Evolutionary conservation across 1,284 basidiomycete genomes (phyloP).

Genomic region (Ceratobasidium sp.): DNA sequence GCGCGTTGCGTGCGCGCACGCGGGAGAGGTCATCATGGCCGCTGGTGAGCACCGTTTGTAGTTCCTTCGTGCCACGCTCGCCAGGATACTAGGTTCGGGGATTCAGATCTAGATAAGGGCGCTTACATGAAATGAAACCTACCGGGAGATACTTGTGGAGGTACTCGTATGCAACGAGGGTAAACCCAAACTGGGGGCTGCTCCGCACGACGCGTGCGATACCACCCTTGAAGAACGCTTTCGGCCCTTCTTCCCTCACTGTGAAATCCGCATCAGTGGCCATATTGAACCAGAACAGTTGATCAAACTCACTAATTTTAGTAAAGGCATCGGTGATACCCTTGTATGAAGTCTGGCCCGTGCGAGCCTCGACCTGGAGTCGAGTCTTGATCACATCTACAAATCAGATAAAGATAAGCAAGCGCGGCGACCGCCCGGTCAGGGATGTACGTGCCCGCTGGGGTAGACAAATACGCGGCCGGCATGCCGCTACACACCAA

Average conservation of each 20-base stretch:
- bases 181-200: constrained; percentile 92
- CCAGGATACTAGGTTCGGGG: constrained; percentile 72
- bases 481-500: constrained; percentile 83
- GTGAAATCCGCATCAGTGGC: constrained; percentile 44
- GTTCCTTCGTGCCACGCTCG: constrained; percentile 69
- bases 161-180: constrained; percentile 88
- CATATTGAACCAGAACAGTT: constrained; percentile 46
- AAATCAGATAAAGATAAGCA: constrained; percentile 52
- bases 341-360: constrained; percentile 93
- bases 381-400: constrained; percentile 99
- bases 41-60: constrained; percentile 73
- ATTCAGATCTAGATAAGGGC: not conserved
- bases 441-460: constrained; percentile 67
- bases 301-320: constrained; percentile 76
- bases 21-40: constrained; percentile 85
- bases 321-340: constrained; percentile 89
- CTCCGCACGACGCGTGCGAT: constrained; percentile 89
- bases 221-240: constrained; percentile 95
- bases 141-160: constrained; percentile 82
- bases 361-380: constrained; percentile 93
- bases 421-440: constrained; percentile 46
- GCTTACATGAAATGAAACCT: constrained; percentile 54
- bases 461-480: constrained; percentile 87
- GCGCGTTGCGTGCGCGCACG: constrained; percentile 91
- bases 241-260: constrained; percentile 81